Evolutionary conservation across 108 stramenopile genomes (phyloP).

Genomic region (Cyclotella sp.): DNA sequence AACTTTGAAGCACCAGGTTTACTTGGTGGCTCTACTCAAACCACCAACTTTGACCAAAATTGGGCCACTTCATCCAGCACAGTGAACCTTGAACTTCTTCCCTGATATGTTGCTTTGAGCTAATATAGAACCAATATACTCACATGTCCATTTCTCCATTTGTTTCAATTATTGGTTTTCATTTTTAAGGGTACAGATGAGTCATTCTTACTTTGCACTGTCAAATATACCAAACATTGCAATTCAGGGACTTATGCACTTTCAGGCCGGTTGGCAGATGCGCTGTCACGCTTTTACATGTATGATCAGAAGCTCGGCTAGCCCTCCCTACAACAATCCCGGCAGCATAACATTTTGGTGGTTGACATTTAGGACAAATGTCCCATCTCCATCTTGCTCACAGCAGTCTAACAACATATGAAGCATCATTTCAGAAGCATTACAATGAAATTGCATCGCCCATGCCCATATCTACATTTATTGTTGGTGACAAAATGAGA

Average conservation of each 20-base stretch:
- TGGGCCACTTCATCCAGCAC: background rate
- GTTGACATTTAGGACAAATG: constrained; percentile 14
- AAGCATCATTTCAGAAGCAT: background rate
- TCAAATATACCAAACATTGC: background rate
- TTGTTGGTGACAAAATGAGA: background rate
- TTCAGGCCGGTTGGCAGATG: background rate
- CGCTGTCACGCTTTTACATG: background rate
- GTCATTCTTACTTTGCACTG: background rate
- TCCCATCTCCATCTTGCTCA: constrained; percentile 1
- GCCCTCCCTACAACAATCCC: background rate
- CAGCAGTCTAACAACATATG: constrained; percentile 4
- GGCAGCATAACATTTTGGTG: constrained; percentile 4
- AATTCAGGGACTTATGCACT: background rate
- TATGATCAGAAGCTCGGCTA: background rate
- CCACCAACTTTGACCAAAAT: background rate
- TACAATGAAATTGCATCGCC: background rate
- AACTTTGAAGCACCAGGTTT: constrained; percentile 11
- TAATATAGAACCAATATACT: background rate
- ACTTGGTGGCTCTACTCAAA: background rate
- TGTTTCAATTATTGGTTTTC: background rate
- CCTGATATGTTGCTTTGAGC: background rate
- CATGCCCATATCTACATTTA: background rate
- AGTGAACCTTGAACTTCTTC: background rate
- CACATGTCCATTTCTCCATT: background rate
- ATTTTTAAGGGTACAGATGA: background rate